Base-by-base conservation (phyloP, 2,329 filamentous ascomycete genomes). In the Aaosphaeria arxii region DNA sequence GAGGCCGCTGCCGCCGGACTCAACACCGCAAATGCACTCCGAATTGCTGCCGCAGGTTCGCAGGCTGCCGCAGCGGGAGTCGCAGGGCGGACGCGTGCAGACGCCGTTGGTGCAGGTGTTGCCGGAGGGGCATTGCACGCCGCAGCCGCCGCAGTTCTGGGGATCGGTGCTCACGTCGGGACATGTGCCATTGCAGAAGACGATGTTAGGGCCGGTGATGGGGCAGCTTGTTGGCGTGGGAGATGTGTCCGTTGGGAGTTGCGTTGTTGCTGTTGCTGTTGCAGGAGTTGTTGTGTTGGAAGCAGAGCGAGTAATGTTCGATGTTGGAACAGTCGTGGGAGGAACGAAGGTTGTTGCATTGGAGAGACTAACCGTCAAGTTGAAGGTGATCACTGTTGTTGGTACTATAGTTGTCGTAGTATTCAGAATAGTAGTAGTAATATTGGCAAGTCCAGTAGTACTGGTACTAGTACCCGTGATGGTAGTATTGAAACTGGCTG, bases 31-130 rank as follows among this genome's bases (percentile, higher is more conserved):
- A 3, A 24, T 24, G 17, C 17, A 24, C 17, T 24, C 17, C 17
- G 17, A 24, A 24, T 24, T 24, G 17, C 17, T 24, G 17, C 58
- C 56, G 54, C 66, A 71, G n/a, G 54, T 42, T 6, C 55, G 52
- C 28, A 57, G 50, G n/a, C 54, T 56, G 7, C 47, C 45, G 53
- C 66, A 70, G 30, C 47, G 47, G 2, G 61, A 64, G 47, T 67
- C 58, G 52, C 67, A 71, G 7, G 58, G 46, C 7, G 47, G 48
- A 2, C 55, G 58, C 6, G 56, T 57, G 49, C 67, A 71, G 0
- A 67, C 63, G 11, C 67, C 67, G 47, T 71, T 70, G n/a, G 56
- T 53, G 44, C 67, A 71, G 11, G 46, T 40, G 17, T 49, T 55
- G 5, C 56, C 59, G 3, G 40, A 17, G 3, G 52, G 43, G 47